Conservation (phyloP, 768 basidiomycete species). For the Rubroboletus satanas region DNA sequence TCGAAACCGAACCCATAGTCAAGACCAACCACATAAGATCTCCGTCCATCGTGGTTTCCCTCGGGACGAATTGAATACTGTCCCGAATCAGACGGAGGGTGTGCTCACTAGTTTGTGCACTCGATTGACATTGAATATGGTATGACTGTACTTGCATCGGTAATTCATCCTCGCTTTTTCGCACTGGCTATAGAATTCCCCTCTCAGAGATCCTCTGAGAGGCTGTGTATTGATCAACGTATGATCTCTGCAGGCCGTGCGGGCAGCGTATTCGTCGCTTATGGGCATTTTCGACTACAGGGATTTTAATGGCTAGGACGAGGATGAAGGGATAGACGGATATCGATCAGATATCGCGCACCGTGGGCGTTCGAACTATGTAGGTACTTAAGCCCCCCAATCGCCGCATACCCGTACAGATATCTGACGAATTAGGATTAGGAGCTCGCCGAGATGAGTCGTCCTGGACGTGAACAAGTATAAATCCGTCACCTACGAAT, state of each 20-base stretch:
- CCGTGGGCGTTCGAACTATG: background rate
- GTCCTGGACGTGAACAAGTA: background rate
- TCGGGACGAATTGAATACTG: background rate
- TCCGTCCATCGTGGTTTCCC: conserved; percentile 5
- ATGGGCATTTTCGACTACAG: conserved; percentile 8
- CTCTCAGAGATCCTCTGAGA: conserved; percentile 5
- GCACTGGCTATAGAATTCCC: conserved; percentile 3
- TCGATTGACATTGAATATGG: conserved; percentile 17
- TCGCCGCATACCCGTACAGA: no score
- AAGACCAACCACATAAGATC: conserved; percentile 6
- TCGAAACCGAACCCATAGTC: conserved; percentile 15
- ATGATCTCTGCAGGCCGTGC: conserved; percentile 18
- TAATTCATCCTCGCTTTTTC: background rate
- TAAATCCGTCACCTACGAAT: background rate
- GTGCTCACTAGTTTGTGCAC: conserved; percentile 10
- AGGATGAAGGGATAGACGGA: background rate
- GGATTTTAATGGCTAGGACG: background rate
- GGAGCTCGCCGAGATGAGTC: background rate
- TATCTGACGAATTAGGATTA: background rate
- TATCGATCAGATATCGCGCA: background rate
- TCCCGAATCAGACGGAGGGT: no score
- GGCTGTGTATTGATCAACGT: conserved; percentile 6
- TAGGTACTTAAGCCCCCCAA: background rate
- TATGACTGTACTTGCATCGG: conserved; percentile 19
- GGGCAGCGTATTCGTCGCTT: conserved; percentile 16